Base-by-base conservation (phyloP, 192 early-diverging fungal genomes). In the Linderina pennispora region DNA sequence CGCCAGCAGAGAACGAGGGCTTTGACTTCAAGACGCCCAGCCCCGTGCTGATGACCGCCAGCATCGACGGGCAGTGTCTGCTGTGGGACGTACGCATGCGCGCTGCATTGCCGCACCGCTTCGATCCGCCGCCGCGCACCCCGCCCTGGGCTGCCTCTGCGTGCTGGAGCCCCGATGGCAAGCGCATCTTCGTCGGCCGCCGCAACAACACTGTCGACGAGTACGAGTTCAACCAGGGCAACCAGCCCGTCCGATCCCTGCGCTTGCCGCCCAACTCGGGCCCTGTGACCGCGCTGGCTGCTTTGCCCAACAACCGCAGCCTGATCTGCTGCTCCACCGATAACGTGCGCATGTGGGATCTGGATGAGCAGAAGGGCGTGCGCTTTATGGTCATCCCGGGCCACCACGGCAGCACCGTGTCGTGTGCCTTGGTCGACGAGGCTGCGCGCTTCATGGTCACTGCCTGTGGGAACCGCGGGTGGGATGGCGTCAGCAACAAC, bases 201-300 rank as follows among this genome's bases (percentile, higher is more conserved):
- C 75, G 96, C 33, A 94, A 96, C 75, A 85, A 85, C 17, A 85
- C 83, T 13, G 84, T 98, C 8, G 94, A 98, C 61, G 96, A 96
- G 59, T 93, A 80, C 58, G 91, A 95, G 56, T 68, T 87, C 53
- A 65, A 51, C 0, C 51, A 43, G 36, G 77, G 76, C 19, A 70
- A 83, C 9, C 74, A 77, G 31, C 62, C 82, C 2, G 62, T 91
- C 15, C 82, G 86, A 31, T 77, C 84, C 1, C 69, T 96, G 40
- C 79, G 79, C 18, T 78, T 98, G 69, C 93, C 96, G 16, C 67
- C 76, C 16, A 87, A 89, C 48, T 94, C 92, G 6, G 96, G 96
- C 1, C 83, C 87, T 0, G 92, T 98, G 0, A 85, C 83, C 3
- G 77, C 67, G 60, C 84, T 98, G 26, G 52, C 68, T 10, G 71